Percentiles rank a stretch among this genome's conserved stretches.
Conservation (phyloP, 371 early-diverging fungal species). For the Globomyces sp. region DNA sequence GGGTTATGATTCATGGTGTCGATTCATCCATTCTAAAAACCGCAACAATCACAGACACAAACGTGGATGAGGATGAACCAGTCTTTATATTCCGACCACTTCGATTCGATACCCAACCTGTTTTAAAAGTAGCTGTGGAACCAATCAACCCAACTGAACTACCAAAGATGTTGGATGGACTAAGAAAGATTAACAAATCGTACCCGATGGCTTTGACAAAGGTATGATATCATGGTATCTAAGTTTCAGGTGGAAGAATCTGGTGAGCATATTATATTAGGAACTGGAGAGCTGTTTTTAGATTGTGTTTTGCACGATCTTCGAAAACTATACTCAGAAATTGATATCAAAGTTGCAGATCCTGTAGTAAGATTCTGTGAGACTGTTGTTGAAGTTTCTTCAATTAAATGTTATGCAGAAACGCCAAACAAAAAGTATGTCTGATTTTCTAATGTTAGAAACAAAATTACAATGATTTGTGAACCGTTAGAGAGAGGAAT, state of each 20-base stretch:
- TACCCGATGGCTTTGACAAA: conserved; percentile 92
- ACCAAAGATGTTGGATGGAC: conserved; percentile 95
- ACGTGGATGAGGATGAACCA: conserved; percentile 61
- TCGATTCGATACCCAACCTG: conserved; percentile 77
- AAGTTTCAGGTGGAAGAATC: conserved; percentile 78
- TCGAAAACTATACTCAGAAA: conserved; percentile 89
- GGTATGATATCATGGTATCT: background rate
- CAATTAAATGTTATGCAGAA: conserved; percentile 93
- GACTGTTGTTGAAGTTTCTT: conserved; percentile 91
- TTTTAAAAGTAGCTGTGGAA: conserved; percentile 93
- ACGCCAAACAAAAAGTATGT: conserved; percentile 90
- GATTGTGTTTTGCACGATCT: conserved; percentile 96
- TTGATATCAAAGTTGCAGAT: conserved; percentile 95
- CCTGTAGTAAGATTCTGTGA: conserved; percentile 96
- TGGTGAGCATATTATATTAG: conserved; percentile 93
- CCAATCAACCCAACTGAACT: conserved; percentile 95
- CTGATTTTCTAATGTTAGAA: conserved; percentile 27
- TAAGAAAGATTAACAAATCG: conserved; percentile 91
- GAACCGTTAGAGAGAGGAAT: conserved; percentile 92
- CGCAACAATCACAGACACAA: conserved; percentile 76
- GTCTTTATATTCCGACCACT: conserved; percentile 85
- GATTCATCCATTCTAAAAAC: conserved; percentile 91
- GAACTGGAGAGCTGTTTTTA: conserved; percentile 93
- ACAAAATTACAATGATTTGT: conserved; percentile 92
- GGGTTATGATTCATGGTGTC: conserved; percentile 91